These are phyloP conservation scores for Trichosporon sp. DNA, from an alignment of 1,284 basidiomycete genomes.

Conservation along the genomic window DNA sequence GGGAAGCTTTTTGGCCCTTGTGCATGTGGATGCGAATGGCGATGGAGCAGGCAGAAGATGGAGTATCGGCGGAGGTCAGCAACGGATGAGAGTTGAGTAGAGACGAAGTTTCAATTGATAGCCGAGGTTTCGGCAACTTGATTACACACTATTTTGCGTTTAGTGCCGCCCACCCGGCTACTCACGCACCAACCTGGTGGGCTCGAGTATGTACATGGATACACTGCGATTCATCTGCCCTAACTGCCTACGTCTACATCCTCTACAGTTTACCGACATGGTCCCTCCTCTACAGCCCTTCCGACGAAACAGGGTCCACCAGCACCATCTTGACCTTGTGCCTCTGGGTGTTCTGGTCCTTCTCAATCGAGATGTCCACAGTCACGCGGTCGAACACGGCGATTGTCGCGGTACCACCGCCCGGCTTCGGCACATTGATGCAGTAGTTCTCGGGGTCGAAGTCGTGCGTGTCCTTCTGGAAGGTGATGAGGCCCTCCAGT, in stretches of 20 bases:
- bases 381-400: slow-evolving; percentile 88
- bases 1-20: background rate
- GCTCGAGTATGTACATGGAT: too few species aligned
- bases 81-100: too few species aligned
- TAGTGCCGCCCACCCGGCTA: too few species aligned
- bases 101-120: background rate
- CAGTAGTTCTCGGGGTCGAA: slow-evolving; percentile 91
- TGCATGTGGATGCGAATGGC: background rate
- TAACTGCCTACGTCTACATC: background rate
- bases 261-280: background rate
- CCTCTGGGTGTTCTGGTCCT: slow-evolving; percentile 89
- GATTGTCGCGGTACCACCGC: slow-evolving; percentile 56
- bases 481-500: slow-evolving; percentile 87
- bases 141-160: too few species aligned
- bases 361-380: slow-evolving; percentile 86
- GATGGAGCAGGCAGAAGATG: background rate
- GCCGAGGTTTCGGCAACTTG: too few species aligned
- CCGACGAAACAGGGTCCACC: slow-evolving; percentile 40
- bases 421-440: slow-evolving; percentile 62
- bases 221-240: background rate
- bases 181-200: too few species aligned
- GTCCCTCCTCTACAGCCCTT: slow-evolving; percentile 27
- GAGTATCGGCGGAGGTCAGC: background rate
- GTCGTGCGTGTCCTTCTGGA: slow-evolving; percentile 72
- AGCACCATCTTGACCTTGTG: slow-evolving; percentile 80